phyloP scores from a whole-genome alignment of 495 filamentous ascomycete genomes.

The Hypoxylon intermedium region DNA sequence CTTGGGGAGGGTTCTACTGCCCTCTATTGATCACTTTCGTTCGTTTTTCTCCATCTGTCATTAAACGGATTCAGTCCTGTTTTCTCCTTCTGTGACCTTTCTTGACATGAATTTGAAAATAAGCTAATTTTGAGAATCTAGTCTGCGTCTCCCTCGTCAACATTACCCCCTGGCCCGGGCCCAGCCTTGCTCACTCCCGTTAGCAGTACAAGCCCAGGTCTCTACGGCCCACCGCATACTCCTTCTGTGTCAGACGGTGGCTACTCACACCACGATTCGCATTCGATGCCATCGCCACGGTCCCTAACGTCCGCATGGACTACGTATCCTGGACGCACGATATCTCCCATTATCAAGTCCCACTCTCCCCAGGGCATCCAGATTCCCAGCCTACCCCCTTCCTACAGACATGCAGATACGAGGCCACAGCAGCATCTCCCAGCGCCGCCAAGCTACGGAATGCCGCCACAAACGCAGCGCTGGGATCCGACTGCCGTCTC shows the following conservation, averaged over 20 bases:
- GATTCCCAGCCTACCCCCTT: slow-evolving; percentile 42
- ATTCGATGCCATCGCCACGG: slow-evolving; percentile 52
- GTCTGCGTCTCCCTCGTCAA: slow-evolving; percentile 40
- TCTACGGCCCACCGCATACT: slow-evolving; percentile 50
- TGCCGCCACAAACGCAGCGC: slow-evolving; percentile 30
- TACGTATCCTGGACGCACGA: slow-evolving; percentile 44
- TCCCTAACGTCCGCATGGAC: slow-evolving; percentile 49
- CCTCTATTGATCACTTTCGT: too few species aligned
- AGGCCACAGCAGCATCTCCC: slow-evolving; percentile 34
- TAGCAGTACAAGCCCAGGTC: slow-evolving; percentile 44
- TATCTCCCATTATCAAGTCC: slow-evolving; percentile 52
- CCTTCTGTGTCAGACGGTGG: slow-evolving; percentile 46
- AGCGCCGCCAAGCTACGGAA: slow-evolving; percentile 39
- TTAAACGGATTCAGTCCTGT: background rate
- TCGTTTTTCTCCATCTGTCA: too few species aligned
- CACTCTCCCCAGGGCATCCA: slow-evolving; percentile 46
- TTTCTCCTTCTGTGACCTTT: background rate
- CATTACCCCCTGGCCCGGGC: slow-evolving; percentile 43
- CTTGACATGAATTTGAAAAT: background rate
- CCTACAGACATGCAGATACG: slow-evolving; percentile 35
- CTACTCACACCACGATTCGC: slow-evolving; percentile 48
- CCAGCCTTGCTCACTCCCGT: slow-evolving; percentile 45
- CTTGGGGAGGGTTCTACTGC: too few species aligned
- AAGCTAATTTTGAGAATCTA: slow-evolving; percentile 17
- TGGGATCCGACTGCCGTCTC: slow-evolving; percentile 41